A percentile compares a stretch with the other conserved stretches of the same genome.
These are phyloP conservation scores for Apium graveolens DNA, from an alignment of 129 eudicot species.

Conservation along the genomic window DNA sequence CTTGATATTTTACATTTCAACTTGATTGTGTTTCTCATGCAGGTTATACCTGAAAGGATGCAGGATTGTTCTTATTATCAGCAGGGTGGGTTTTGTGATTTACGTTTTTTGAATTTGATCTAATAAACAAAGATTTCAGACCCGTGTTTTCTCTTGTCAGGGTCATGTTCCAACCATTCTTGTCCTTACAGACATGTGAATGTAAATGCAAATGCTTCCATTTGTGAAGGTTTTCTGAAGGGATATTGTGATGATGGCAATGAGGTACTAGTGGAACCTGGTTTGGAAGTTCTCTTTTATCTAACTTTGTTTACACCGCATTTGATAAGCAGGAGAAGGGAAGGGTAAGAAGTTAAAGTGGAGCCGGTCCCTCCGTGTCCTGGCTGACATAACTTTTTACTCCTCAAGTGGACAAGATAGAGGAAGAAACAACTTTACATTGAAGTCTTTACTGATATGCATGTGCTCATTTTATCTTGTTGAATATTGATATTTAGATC, in stretches of 20 bases:
- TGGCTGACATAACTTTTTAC: constrained; percentile 9
- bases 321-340: constrained; percentile 12
- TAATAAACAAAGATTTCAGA: constrained; percentile 9
- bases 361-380: constrained; percentile 2
- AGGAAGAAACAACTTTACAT: constrained; percentile 7
- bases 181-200: constrained; percentile 95
- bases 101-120: constrained; percentile 5
- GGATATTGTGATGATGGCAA: constrained; percentile 95
- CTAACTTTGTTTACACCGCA: not conserved
- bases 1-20: constrained; percentile 10
- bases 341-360: constrained; percentile 12
- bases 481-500: not conserved
- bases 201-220: constrained; percentile 62
- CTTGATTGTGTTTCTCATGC: constrained; percentile 22
- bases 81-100: constrained; percentile 53
- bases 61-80: constrained; percentile 89
- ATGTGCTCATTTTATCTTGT: not conserved
- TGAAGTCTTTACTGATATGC: not conserved
- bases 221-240: constrained; percentile 86
- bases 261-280: constrained; percentile 64
- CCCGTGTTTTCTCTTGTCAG: constrained; percentile 38
- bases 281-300: constrained; percentile 12
- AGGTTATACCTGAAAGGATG: constrained; percentile 99
- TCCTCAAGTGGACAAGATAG: constrained; percentile 9
- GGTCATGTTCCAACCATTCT: constrained; percentile 66